Conservation (phyloP, 345 rosid species). For the Capsella bursapastoris region DNA sequence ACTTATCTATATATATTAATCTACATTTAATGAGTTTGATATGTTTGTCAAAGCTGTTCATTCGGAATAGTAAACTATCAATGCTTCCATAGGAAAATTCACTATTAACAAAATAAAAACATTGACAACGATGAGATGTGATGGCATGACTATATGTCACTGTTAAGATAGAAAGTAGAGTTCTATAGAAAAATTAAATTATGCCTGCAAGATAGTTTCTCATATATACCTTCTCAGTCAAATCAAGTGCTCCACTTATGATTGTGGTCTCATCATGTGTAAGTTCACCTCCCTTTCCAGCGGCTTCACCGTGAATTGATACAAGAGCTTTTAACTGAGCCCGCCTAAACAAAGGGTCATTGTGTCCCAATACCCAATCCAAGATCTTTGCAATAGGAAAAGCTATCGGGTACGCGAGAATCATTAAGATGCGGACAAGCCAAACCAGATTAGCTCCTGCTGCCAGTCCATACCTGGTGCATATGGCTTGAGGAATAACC, state of each 20-base stretch:
- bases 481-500: conserved; percentile 98
- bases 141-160: too few species aligned
- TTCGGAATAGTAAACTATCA: too few species aligned
- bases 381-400: conserved; percentile 92
- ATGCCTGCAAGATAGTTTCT: too few species aligned
- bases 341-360: conserved; percentile 83
- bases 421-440: conserved; percentile 85
- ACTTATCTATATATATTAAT: too few species aligned
- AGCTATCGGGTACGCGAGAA: conserved; percentile 79
- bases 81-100: too few species aligned
- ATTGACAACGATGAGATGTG: too few species aligned
- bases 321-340: conserved; percentile 97
- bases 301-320: conserved; percentile 88
- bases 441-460: conserved; percentile 84
- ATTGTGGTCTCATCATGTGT: conserved; percentile 97
- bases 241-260: conserved; percentile 92
- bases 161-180: too few species aligned
- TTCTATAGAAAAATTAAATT: too few species aligned
- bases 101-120: too few species aligned
- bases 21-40: too few species aligned
- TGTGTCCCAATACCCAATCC: conserved; percentile 84
- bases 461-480: conserved; percentile 92
- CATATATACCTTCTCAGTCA: conserved; percentile 60
- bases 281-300: conserved; percentile 98
- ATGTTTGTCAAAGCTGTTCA: too few species aligned